Evolutionary conservation across 2,329 filamentous ascomycete genomes (phyloP).

Genomic region (Cercospora beticola): DNA sequence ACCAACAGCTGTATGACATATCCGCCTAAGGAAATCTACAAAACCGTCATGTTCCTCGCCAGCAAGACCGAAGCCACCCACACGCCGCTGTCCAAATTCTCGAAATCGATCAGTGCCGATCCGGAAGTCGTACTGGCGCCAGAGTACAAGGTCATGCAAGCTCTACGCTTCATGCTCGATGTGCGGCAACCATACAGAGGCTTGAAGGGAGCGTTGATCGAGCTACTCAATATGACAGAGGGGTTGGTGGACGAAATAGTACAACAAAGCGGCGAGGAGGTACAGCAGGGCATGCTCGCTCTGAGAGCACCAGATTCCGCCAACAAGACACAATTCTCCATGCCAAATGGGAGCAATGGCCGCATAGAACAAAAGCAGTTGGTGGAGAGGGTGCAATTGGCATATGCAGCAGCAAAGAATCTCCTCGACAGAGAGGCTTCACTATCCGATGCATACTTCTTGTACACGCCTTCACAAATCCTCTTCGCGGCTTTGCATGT

Average conservation of each 20-base stretch:
- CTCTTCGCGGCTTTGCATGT: slow-evolving; percentile 79
- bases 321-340: slow-evolving; percentile 25
- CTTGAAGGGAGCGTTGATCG: slow-evolving; percentile 81
- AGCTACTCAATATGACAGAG: slow-evolving; percentile 67
- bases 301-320: slow-evolving; percentile 18
- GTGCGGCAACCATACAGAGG: slow-evolving; percentile 87
- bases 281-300: slow-evolving; percentile 26
- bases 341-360: slow-evolving; percentile 7
- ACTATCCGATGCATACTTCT: slow-evolving; percentile 93
- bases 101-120: slow-evolving; percentile 55
- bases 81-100: slow-evolving; percentile 64
- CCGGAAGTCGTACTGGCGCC: slow-evolving; percentile 82
- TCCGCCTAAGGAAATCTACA: slow-evolving; percentile 82
- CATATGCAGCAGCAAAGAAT: slow-evolving; percentile 71
- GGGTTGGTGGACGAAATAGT: slow-evolving; percentile 51
- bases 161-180: slow-evolving; percentile 88
- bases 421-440: slow-evolving; percentile 72
- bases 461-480: slow-evolving; percentile 92
- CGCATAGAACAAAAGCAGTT: slow-evolving; percentile 27
- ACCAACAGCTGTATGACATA: slow-evolving; percentile 97
- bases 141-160: slow-evolving; percentile 90
- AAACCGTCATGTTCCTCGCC: slow-evolving; percentile 87
- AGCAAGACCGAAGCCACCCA: slow-evolving; percentile 89
- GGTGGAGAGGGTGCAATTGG: slow-evolving; percentile 55
- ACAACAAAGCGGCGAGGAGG: slow-evolving; percentile 21